phyloP scores from a whole-genome alignment of 495 filamentous ascomycete species.

The Barbatosphaeria neglecta region DNA sequence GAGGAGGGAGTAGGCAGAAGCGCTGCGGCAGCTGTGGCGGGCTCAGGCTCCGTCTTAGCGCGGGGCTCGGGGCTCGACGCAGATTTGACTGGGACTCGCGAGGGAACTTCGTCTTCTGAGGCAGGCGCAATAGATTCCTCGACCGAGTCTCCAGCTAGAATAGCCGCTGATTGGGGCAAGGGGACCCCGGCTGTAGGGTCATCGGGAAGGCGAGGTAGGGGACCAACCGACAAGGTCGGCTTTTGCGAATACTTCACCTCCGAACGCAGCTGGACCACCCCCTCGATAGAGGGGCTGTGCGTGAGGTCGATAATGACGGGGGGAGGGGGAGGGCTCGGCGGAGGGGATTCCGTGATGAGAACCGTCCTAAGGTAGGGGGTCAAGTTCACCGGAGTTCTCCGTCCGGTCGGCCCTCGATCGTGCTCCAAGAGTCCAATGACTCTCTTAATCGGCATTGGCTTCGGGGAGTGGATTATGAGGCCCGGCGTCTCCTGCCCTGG shows the following conservation, averaged over 20 bases:
- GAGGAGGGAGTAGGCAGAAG: neutral
- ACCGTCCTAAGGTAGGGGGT: neutral
- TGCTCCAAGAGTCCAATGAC: slow-evolving; percentile 10
- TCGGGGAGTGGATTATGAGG: slow-evolving; percentile 22
- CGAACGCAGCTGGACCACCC: too few relatives aligned
- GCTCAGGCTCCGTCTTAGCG: neutral
- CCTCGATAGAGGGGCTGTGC: neutral
- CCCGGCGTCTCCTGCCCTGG: slow-evolving; percentile 26
- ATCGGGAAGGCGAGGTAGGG: too few relatives aligned
- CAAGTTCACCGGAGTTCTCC: neutral
- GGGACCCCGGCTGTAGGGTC: too few relatives aligned
- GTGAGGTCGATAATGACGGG: neutral
- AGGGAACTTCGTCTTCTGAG: too few relatives aligned
- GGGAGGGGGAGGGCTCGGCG: neutral
- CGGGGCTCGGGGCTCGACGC: too few relatives aligned
- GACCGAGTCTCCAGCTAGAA: too few relatives aligned
- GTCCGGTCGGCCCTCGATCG: slow-evolving; percentile 11
- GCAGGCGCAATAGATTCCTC: too few relatives aligned
- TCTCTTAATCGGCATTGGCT: slow-evolving; percentile 21
- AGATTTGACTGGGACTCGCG: too few relatives aligned
- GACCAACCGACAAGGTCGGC: too few relatives aligned
- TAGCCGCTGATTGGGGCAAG: too few relatives aligned
- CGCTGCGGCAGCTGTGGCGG: neutral
- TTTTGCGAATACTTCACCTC: neutral
- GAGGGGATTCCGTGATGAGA: neutral